phyloP scores from a whole-genome alignment of 2,329 filamentous ascomycete species.

The Aaosphaeria pasadenensis region DNA sequence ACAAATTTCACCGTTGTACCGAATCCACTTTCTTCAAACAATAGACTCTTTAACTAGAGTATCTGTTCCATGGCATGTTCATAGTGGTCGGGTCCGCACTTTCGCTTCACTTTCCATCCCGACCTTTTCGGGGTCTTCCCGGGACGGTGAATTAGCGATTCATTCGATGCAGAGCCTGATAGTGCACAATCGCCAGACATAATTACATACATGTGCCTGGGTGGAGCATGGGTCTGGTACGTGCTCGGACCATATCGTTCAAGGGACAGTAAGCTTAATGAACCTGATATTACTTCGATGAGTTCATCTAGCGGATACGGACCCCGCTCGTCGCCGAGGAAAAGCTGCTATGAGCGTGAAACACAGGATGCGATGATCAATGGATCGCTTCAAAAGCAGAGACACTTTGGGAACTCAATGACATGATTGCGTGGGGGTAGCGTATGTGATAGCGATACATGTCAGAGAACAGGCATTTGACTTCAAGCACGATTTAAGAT shows the following conservation, averaged over 20 bases:
- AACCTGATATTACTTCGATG: slow-evolving; percentile 6
- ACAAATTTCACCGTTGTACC: not conserved
- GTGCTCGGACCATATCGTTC: slow-evolving; percentile 10
- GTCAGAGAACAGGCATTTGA: too few relatives aligned
- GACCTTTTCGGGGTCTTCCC: not conserved
- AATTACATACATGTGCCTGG: slow-evolving; percentile 5
- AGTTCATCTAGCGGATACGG: not conserved
- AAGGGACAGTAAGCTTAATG: slow-evolving; percentile 13
- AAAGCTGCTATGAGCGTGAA: not conserved
- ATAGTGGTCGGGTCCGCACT: not conserved
- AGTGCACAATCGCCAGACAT: slow-evolving; percentile 8
- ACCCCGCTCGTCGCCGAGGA: slow-evolving; percentile 1
- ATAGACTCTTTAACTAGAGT: not conserved
- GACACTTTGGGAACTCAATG: too few relatives aligned
- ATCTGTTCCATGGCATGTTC: not conserved
- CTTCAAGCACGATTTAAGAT: too few relatives aligned
- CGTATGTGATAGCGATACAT: too few relatives aligned
- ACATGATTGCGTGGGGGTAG: too few relatives aligned
- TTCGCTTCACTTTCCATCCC: not conserved
- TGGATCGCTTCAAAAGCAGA: not conserved
- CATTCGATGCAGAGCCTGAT: not conserved
- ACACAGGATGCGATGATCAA: not conserved
- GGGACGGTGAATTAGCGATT: not conserved
- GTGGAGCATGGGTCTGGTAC: not conserved
- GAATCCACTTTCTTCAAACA: not conserved